Base-by-base conservation (phyloP, 768 basidiomycete genomes). In the Leccinum subgranulosum region DNA sequence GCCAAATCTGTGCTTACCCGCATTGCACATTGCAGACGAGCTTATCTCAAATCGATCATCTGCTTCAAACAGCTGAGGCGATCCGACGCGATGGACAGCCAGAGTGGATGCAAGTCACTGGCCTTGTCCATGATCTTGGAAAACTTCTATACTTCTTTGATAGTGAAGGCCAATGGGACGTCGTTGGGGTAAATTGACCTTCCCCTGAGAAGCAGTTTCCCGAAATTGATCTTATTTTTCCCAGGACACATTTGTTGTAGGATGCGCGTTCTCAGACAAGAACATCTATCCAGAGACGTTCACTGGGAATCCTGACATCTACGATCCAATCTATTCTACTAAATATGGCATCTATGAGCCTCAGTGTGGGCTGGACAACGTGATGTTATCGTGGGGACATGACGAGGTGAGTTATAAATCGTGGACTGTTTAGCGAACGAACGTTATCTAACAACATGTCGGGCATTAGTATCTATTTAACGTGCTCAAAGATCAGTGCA, bases 161-260 rank as follows among this genome's bases (percentile, higher is more conserved):
- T 28, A 89, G 90, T 3, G 79, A 91, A 69, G 93, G 93, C 6
- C 93, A 95, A 74, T 96, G 94, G 94, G 93, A 94, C 60, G 93
- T 95, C 50, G 94, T 96, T 27, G 94, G 93, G 51, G 89, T 89
- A 73, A 65, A 78, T 79, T 46, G 50, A 9, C 10, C 39, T 50
- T 49, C 31, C 7, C 28, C 9, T 25, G 17, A 21, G 56, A 43
- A 6, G 1, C 19, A 19, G 2, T 19, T 53, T 54, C 53, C 31
- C 49, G 50, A 29, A 39, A 21, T 49, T 59, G 28, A 64, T 27
- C 33, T 8, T 43, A 49, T 34, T 10, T 25, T 58, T 57, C 48
- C 49, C 51, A 83, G 82, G 87, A 88, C 63, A 88, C 87, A 0
- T 88, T 85, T 64, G 84, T 93, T 59, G 90, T 94, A 41, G 93